Evolutionary conservation across 2,329 filamentous ascomycete species (phyloP), one percentile per base, ranked within the genome.

Genomic region (Rhynchosporium graminicola): DNA sequence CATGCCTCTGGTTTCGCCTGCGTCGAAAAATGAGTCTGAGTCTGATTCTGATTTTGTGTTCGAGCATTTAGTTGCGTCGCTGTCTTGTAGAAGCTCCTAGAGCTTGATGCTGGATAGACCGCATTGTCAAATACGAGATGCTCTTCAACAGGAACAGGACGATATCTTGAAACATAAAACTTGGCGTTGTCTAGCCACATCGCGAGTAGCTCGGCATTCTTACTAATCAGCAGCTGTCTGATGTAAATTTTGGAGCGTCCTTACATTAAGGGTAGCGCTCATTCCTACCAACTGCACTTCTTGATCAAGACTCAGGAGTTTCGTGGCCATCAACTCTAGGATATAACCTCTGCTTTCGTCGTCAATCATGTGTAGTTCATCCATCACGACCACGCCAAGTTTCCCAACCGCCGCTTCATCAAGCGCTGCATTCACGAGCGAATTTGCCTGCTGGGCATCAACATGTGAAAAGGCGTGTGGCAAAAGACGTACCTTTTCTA

Each of bases 301-400:
- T 31, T 64, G 47, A 2, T 40, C 36, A 28, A 64, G 50, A 36
- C 55, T 56, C n/a, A 64, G 28, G 6, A 64, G 59, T n/a, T 64
- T 64, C 12, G 62, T 64, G 12, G 59, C 62, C 59, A 61, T 59
- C 10, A 64, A 28, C 72, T 93, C 90, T 60, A 92, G 78, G 1
- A 92, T 79, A 72, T 92, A 92, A 3, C 90, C 90, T n/a, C 90
- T 84, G 67, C 87, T 83, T 65, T 88, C 87, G 72, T 92, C 90
- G 68, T 91, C 87, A 50, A 92, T 80, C 88, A 93, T 92, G 72
- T 93, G 90, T n/a, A 92, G 77, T 72, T 93, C 90, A 69, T 93
- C 90, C 40, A 92, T 78, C 13, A 92, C 87, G 20, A 92, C 83
- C 10, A 87, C 79, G 52, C 83, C 84, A 48, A 93, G 77, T 26